Evolutionary conservation across 2,329 filamentous ascomycete species (phyloP).

Genomic region (Canariomyces notabilis): DNA sequence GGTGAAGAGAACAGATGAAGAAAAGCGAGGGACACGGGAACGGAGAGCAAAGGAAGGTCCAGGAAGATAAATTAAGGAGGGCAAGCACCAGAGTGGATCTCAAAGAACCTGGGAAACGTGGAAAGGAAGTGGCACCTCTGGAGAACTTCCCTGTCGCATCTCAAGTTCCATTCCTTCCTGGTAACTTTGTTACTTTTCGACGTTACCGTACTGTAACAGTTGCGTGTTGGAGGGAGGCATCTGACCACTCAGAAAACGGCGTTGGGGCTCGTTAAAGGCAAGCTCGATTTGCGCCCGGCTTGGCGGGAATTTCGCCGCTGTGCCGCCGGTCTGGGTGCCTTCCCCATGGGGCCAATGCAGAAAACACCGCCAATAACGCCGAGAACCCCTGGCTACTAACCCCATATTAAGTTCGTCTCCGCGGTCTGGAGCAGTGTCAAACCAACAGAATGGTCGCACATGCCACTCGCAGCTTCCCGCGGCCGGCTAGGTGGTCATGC

Average conservation of each 20-base stretch:
- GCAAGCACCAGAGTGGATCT: background rate
- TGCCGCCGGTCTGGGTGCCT: slow-evolving; percentile 25
- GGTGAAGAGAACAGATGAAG: background rate
- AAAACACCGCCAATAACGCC: no score
- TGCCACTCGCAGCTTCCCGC: background rate
- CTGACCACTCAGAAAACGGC: slow-evolving; percentile 17
- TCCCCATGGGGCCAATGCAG: slow-evolving; percentile 20
- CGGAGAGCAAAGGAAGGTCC: background rate
- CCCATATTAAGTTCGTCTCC: no score
- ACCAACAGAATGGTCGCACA: no score
- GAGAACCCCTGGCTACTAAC: no score
- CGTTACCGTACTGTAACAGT: background rate
- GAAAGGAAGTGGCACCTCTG: background rate
- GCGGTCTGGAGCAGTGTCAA: slow-evolving; percentile 8
- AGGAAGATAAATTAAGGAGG: background rate
- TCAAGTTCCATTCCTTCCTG: no score
- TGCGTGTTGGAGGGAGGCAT: background rate
- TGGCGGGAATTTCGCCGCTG: slow-evolving; percentile 28
- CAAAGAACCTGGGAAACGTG: background rate
- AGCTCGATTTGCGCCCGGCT: slow-evolving; percentile 22
- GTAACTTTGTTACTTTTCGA: background rate
- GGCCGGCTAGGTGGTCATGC: background rate
- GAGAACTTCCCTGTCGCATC: no score
- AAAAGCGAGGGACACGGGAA: background rate
- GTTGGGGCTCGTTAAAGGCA: slow-evolving; percentile 7